Conservation (phyloP, 2,329 filamentous ascomycete species). For the Scleromitrula shiraiana region DNA sequence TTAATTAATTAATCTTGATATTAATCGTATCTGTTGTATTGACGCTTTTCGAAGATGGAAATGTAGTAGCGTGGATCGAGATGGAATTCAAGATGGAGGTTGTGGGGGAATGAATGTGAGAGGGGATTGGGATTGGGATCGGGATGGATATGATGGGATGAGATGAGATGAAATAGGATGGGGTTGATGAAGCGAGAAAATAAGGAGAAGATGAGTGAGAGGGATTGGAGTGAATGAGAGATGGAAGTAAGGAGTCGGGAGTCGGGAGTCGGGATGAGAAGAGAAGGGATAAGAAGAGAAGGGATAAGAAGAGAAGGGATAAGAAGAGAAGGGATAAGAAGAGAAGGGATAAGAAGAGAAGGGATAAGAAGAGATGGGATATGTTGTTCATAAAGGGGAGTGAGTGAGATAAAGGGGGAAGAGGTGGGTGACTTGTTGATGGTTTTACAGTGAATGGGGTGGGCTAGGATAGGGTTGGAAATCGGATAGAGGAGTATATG, state of each 20-base stretch:
- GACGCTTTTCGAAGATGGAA: too few relatives aligned
- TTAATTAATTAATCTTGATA: too few relatives aligned
- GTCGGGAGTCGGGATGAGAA: too few relatives aligned
- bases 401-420: too few relatives aligned
- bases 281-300: not conserved
- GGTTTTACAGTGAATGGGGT: too few relatives aligned
- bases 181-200: not conserved
- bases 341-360: not conserved
- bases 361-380: not conserved
- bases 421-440: too few relatives aligned
- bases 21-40: too few relatives aligned
- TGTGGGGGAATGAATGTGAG: not conserved
- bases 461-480: too few relatives aligned
- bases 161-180: not conserved
- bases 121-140: not conserved
- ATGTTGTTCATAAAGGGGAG: not conserved
- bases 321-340: not conserved
- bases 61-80: too few relatives aligned
- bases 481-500: too few relatives aligned
- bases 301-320: not conserved
- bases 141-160: not conserved
- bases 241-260: not conserved
- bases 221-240: not conserved
- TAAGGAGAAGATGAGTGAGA: too few relatives aligned
- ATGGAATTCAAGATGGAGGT: too few relatives aligned